Conservation (phyloP, 805 yeast species). For the Metschnikowia vanudenii region DNA sequence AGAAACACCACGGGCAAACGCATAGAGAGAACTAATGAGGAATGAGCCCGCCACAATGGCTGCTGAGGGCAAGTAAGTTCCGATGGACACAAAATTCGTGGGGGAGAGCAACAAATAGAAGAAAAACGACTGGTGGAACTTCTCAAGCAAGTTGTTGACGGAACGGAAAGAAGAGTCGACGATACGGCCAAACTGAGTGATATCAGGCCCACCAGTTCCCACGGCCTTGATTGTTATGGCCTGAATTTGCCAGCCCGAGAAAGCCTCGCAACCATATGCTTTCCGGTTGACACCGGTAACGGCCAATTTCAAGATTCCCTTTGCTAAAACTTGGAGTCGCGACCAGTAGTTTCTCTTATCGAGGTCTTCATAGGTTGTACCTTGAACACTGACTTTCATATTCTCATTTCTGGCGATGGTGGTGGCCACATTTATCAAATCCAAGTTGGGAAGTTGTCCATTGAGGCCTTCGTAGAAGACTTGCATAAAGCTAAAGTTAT, state of each 20-base stretch:
- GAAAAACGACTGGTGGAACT: conserved; percentile 95
- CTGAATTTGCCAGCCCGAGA: conserved; percentile 95
- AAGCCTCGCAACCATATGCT: conserved; percentile 80
- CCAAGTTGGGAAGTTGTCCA: conserved; percentile 95
- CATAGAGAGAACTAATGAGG: conserved; percentile 64
- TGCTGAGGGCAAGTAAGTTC: conserved; percentile 88
- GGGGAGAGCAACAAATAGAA: conserved; percentile 84
- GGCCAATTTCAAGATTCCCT: conserved; percentile 69
- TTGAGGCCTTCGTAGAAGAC: conserved; percentile 82
- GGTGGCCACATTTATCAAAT: conserved; percentile 80
- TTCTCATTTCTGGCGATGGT: conserved; percentile 73
- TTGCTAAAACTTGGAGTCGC: conserved; percentile 56
- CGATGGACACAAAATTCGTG: conserved; percentile 81
- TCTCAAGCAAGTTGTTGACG: conserved; percentile 87
- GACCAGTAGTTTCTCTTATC: conserved; percentile 48
- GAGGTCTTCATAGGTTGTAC: conserved; percentile 47
- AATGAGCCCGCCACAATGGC: conserved; percentile 66
- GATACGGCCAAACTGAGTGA: conserved; percentile 88
- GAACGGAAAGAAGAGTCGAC: conserved; percentile 86
- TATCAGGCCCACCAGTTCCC: conserved; percentile 59
- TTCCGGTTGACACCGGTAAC: conserved; percentile 61
- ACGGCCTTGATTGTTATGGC: conserved; percentile 76
- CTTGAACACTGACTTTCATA: conserved; percentile 65
- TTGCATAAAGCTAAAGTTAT: conserved; percentile 72
- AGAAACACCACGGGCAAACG: conserved; percentile 45